Evolutionary conservation across 306 rosid species (phyloP), one percentile per base, ranked within the genome.

Genomic region (Ochetophila trinervis): DNA sequence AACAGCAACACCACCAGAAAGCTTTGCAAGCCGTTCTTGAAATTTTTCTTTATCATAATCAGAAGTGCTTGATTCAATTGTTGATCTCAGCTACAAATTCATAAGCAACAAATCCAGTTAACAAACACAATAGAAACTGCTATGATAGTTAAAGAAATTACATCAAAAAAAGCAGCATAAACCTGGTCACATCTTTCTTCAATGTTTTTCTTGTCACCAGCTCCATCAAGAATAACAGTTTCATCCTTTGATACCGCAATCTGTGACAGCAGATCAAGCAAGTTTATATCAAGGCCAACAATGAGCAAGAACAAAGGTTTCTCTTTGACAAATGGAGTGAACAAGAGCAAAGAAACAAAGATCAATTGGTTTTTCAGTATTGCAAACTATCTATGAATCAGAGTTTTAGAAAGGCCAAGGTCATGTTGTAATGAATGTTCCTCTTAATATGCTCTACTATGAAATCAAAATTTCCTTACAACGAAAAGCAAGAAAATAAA

Each of bases 121-220:
- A 24, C 14, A 71, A 53, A 53, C 34, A 15, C 61, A 70, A 42
- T 7, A 16, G 53, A 65, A 40, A 7, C 4, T 30, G 23, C 22
- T 11, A n/a, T 34, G 17, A 11, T 34, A 27, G 19, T 17, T 3
- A 4, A 53, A 44, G 18, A 18, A 0, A 23, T 32, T 59, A 18
- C 37, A 30, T 34, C 57, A 75, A 47, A 60, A 21, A 19, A 63
- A 55, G 23, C 42, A 17, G 66, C 23, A 78, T 63, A 60, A 67
- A 89, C 98, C 98, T 89, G 95, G n/a, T 85, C 96, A 55, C 89
- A 89, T 87, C 87, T 83, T 79, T 92, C 98, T 75, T 92, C 98
- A 58, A 92, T 79, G 10, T 72, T 54, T 74, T 77, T 82, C 88
- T 92, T 92, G 83, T 92, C 96, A 75, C 95, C 96, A 53, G 91